phyloP scores from a whole-genome alignment of 352 stramenopile species.

The Pelagophyceae sp. region DNA sequence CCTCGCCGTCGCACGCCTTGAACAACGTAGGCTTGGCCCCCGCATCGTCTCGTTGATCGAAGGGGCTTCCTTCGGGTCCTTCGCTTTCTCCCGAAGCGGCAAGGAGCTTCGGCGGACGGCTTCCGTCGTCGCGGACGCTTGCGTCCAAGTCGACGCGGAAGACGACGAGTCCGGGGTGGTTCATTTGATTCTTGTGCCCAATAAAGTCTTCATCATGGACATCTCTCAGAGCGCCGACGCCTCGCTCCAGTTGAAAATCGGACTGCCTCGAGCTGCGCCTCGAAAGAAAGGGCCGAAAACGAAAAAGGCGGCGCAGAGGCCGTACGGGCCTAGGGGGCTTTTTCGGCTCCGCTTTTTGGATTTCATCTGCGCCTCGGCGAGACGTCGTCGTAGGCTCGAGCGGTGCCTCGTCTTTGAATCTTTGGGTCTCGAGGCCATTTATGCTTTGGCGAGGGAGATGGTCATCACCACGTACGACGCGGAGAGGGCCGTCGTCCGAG shows the following conservation, averaged over 20 bases:
- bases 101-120: conserved; percentile 8
- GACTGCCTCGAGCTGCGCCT: too few relatives aligned
- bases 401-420: neutral
- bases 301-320: too few relatives aligned
- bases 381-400: too few relatives aligned
- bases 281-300: too few relatives aligned
- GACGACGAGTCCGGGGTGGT: neutral
- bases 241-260: neutral
- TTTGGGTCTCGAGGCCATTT: neutral
- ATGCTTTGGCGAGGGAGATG: neutral
- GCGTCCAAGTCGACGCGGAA: neutral
- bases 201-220: conserved; percentile 11
- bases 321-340: too few relatives aligned
- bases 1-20: too few relatives aligned
- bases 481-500: neutral
- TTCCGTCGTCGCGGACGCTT: neutral
- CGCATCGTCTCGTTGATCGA: neutral
- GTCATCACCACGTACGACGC: neutral
- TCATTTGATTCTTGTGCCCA: neutral
- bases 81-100: neutral
- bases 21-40: neutral
- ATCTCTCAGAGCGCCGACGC: neutral
- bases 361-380: too few relatives aligned
- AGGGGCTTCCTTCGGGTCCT: neutral
- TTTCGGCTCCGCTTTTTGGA: too few relatives aligned